These are phyloP conservation scores for Hypholoma fasciculare DNA, from an alignment of 768 basidiomycete species.

Conservation along the genomic window DNA sequence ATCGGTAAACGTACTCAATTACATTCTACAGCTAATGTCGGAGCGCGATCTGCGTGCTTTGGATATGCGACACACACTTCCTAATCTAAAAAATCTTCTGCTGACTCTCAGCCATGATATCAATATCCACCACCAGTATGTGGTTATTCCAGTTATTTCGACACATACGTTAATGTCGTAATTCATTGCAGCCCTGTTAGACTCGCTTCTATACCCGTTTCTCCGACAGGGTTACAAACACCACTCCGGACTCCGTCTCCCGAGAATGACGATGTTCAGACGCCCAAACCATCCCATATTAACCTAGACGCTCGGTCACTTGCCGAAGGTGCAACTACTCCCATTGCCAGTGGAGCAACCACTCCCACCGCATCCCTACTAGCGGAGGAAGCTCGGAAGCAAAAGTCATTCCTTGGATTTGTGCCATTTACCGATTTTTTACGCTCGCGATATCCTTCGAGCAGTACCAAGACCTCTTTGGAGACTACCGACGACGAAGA, in stretches of 20 bases:
- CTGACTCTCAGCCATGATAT: slow-evolving; percentile 82
- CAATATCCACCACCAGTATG: slow-evolving; percentile 47
- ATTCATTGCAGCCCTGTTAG: slow-evolving; percentile 15
- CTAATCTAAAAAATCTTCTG: slow-evolving; percentile 93
- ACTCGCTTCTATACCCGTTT: slow-evolving; percentile 19
- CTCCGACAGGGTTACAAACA: slow-evolving; percentile 26
- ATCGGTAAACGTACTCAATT: slow-evolving; percentile 7
- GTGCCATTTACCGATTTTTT: slow-evolving; percentile 65
- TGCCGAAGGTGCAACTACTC: slow-evolving; percentile 35
- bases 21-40: slow-evolving; percentile 71
- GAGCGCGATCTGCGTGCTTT: slow-evolving; percentile 86
- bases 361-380: slow-evolving; percentile 50
- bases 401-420: slow-evolving; percentile 56
- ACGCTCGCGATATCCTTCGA: slow-evolving; percentile 60
- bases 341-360: slow-evolving; percentile 53
- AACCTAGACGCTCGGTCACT: slow-evolving; percentile 16
- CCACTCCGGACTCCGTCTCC: slow-evolving; percentile 20
- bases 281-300: slow-evolving; percentile 36
- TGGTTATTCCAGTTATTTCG: slow-evolving; percentile 13
- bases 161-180: slow-evolving; percentile 8
- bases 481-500: slow-evolving; percentile 13
- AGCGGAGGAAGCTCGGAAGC: slow-evolving; percentile 37
- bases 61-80: slow-evolving; percentile 94
- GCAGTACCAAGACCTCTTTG: slow-evolving; percentile 20
- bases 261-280: slow-evolving; percentile 22